A percentile compares a stretch with the other conserved stretches of the same genome.
Conservation (phyloP, 768 basidiomycete species). For the Suillus alpinus region DNA sequence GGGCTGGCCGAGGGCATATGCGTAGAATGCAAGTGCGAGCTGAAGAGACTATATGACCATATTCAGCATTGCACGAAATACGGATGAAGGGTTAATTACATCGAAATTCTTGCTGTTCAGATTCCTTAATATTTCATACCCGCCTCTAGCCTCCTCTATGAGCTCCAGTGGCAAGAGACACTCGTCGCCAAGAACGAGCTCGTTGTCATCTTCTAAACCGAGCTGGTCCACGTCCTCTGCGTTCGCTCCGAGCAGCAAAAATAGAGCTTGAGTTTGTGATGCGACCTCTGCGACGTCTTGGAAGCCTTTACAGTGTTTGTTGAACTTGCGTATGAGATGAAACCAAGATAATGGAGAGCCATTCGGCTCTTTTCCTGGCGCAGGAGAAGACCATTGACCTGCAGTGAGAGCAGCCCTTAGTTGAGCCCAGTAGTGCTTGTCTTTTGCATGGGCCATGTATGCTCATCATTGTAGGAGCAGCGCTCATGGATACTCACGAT, state of each 20-base stretch:
- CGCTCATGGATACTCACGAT: constrained; percentile 4
- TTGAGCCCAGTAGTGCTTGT: constrained; percentile 76
- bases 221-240: constrained; percentile 57
- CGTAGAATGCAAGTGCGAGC: constrained; percentile 74
- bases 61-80: not conserved
- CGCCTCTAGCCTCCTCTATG: constrained; percentile 52
- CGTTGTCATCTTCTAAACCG: constrained; percentile 37
- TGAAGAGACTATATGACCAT: constrained; percentile 51
- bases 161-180: constrained; percentile 54
- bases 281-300: constrained; percentile 63
- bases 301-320: constrained; percentile 73
- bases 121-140: constrained; percentile 53
- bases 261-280: constrained; percentile 62
- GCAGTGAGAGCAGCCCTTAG: constrained; percentile 67
- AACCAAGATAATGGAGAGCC: constrained; percentile 63
- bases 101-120: constrained; percentile 52
- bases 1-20: constrained; percentile 71
- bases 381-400: constrained; percentile 65
- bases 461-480: constrained; percentile 7
- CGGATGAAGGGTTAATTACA: constrained; percentile 42
- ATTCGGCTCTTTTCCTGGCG: constrained; percentile 60
- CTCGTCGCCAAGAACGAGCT: constrained; percentile 46
- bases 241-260: constrained; percentile 50
- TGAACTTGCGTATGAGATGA: constrained; percentile 81
- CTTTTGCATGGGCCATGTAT: constrained; percentile 52